Conservation (phyloP, 2,329 filamentous ascomycete genomes). For the Aspergillus ochraceoroseus region DNA sequence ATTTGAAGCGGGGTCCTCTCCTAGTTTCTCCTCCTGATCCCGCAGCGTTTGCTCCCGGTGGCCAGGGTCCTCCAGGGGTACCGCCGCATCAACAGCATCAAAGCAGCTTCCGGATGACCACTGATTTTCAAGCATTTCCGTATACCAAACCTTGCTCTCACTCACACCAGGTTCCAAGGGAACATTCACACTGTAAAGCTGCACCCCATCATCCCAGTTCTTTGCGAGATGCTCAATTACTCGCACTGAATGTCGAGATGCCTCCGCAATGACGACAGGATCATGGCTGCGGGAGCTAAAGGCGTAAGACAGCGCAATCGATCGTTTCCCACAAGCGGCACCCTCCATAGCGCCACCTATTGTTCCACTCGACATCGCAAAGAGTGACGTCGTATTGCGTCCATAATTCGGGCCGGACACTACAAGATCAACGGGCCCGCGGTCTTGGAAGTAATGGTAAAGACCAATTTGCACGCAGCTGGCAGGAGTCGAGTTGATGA, state of each 20-base stretch:
- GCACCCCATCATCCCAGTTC: constrained; percentile 68
- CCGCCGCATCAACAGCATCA: constrained; percentile 64
- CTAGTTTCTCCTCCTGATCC: constrained; percentile 52
- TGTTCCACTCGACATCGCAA: constrained; percentile 71
- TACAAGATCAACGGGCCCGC: constrained; percentile 68
- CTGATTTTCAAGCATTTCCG: constrained; percentile 81
- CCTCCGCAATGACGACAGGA: constrained; percentile 70
- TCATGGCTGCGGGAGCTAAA: constrained; percentile 86
- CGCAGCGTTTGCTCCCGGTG: constrained; percentile 71
- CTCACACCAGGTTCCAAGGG: constrained; percentile 75
- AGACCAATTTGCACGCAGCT: constrained; percentile 77
- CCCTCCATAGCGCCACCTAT: constrained; percentile 73
- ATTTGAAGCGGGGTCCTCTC: constrained; percentile 25
- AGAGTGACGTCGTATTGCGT: constrained; percentile 73
- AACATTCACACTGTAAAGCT: constrained; percentile 89
- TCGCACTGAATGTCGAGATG: constrained; percentile 66
- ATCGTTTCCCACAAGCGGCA: constrained; percentile 62
- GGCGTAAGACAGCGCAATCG: constrained; percentile 83
- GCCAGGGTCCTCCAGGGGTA: constrained; percentile 55
- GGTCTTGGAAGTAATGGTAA: constrained; percentile 70
- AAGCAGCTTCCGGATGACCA: constrained; percentile 86
- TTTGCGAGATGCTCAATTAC: constrained; percentile 73
- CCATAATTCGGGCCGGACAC: constrained; percentile 79
- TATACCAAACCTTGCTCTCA: constrained; percentile 69
- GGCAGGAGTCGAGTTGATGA: constrained; percentile 75